Conservation (phyloP, 208 protist genomes). For the Trypanosoma vivax region DNA sequence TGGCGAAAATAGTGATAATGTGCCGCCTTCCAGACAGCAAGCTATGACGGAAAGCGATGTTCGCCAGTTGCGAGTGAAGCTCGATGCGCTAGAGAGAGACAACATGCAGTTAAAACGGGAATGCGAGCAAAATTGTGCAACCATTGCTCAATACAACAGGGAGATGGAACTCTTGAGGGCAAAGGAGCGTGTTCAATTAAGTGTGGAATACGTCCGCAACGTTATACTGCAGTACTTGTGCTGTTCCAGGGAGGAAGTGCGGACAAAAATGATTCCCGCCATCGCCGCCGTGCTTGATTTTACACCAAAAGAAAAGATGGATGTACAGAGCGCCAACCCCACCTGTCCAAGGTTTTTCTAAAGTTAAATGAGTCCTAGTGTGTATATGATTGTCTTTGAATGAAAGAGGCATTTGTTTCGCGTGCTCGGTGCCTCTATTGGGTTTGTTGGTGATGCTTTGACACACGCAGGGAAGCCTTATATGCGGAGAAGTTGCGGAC, state of each 20-base stretch:
- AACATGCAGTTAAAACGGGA: slow-evolving; percentile 44
- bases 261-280: slow-evolving; percentile 80
- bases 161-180: slow-evolving; percentile 54
- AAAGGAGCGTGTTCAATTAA: slow-evolving; percentile 55
- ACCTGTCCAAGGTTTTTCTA: slow-evolving; percentile 66
- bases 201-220: slow-evolving; percentile 77
- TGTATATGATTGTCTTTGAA: background rate
- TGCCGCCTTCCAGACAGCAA: slow-evolving; percentile 31
- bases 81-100: slow-evolving; percentile 37
- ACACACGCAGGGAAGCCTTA: too few relatives aligned
- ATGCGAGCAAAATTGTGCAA: slow-evolving; percentile 54
- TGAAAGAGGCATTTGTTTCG: background rate
- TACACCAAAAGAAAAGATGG: slow-evolving; percentile 63
- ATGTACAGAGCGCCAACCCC: slow-evolving; percentile 51
- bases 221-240: slow-evolving; percentile 76
- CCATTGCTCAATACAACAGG: slow-evolving; percentile 58
- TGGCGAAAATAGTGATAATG: slow-evolving; percentile 46
- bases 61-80: slow-evolving; percentile 4
- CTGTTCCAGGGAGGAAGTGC: slow-evolving; percentile 39
- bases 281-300: slow-evolving; percentile 85
- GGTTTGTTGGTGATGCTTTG: too few relatives aligned
- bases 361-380: background rate
- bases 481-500: too few relatives aligned
- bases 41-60: slow-evolving; percentile 32
- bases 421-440: slow-evolving; percentile 5